Base-by-base conservation (phyloP, 1,139 yeast genomes). In the Hanseniaspora uvarum region DNA sequence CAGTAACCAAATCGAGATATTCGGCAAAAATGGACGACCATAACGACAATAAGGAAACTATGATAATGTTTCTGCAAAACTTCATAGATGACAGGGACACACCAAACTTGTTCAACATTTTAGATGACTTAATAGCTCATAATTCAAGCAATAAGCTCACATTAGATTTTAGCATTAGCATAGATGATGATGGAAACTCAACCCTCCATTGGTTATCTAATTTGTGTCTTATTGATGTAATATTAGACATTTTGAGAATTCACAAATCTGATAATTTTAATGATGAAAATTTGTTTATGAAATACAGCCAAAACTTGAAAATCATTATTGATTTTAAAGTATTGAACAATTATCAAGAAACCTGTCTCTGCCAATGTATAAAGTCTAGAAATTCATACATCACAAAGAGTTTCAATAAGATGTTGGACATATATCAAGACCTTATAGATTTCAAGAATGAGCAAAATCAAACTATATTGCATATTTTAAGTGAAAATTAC, bases 191-290 rank as follows among this genome's bases (percentile, higher is more conserved):
- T 56, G 97, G 97, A 0, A 94, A 92, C 63, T 83, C 96, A 0
- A 88, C 95, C 0, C 74, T 94, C 56, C 99, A 94, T 67, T 86
- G 97, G 95, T 95, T 96, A 1, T 83, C 97, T 33, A 87, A 96
- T 0, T 75, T 94, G 69, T 97, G 95, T 0, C 80, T 87, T 58
- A 70, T 82, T 5, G 72, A 80, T 2, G 73, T 89, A 56, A 92
- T 88, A 5, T 78, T 78, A 56, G 87, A 86, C 56, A 71, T 94
- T 37, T 76, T 89, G 37, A 44, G 28, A 30, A 30, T 44, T 12
- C 19, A 30, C 14, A 44, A 18, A 10, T 6, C 38, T 7, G 28
- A 44, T 44, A n/a, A 10, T 3, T 28, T 16, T 16, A 18, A 30
- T 23, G 19, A 44, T 14, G 28, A 19, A 5, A 34, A 44, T 14